These are phyloP conservation scores for Maudiozyma saulgeensis DNA, from an alignment of 805 yeast genomes.

Conservation along the genomic window DNA sequence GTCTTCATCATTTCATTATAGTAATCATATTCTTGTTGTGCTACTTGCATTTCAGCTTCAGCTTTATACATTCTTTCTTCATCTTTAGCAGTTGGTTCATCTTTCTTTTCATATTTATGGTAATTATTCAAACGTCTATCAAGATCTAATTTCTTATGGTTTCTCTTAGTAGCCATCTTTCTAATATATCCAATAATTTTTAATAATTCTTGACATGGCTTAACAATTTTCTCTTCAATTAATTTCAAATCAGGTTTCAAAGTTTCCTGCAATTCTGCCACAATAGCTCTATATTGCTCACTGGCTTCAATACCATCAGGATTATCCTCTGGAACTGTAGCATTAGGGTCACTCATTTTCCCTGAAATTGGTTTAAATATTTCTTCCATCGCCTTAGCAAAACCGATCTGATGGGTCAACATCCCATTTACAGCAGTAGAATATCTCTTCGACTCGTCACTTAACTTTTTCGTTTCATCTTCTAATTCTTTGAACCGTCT, in stretches of 20 bases:
- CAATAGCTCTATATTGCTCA: constrained; percentile 82
- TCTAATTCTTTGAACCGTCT: constrained; percentile 91
- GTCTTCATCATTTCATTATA: constrained; percentile 89
- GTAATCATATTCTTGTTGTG: constrained; percentile 92
- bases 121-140: constrained; percentile 71
- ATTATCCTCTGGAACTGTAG: constrained; percentile 81
- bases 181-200: constrained; percentile 73
- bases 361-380: constrained; percentile 95
- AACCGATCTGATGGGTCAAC: constrained; percentile 88
- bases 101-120: constrained; percentile 68
- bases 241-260: constrained; percentile 88
- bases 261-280: constrained; percentile 73
- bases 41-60: constrained; percentile 81
- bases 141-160: constrained; percentile 88
- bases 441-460: constrained; percentile 84
- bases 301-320: constrained; percentile 95
- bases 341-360: constrained; percentile 78
- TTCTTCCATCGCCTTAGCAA: constrained; percentile 91
- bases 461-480: constrained; percentile 75
- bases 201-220: constrained; percentile 85
- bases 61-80: constrained; percentile 85
- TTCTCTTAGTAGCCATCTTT: constrained; percentile 91
- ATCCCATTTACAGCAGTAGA: constrained; percentile 87
- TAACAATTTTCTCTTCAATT: constrained; percentile 80
- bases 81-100: constrained; percentile 77